These are phyloP conservation scores for Penicillium aurantiogriseum DNA, from an alignment of 2,329 filamentous ascomycete species.

Conservation along the genomic window DNA sequence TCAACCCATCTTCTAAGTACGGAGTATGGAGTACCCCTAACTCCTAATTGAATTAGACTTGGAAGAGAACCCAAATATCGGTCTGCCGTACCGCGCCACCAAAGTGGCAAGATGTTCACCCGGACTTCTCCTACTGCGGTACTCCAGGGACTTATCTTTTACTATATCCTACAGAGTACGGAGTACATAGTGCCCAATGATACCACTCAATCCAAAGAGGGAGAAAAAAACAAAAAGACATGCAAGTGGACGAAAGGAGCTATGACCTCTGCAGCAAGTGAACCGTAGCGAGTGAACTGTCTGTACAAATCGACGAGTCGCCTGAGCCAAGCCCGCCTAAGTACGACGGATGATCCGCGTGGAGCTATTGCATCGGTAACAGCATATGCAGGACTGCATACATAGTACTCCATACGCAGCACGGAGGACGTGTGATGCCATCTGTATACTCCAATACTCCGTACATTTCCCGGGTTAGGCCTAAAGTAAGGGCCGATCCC, in stretches of 20 bases:
- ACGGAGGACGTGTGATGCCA: not conserved
- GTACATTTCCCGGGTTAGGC: conserved; percentile 1
- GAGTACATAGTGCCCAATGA: not conserved
- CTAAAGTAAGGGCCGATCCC: conserved; percentile 7
- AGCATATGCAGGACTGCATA: not conserved
- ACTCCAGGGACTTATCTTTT: not conserved
- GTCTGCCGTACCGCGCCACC: conserved; percentile 2
- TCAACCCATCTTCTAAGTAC: not conserved
- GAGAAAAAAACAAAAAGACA: not conserved
- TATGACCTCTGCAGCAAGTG: conserved; percentile 5
- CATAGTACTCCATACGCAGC: not conserved
- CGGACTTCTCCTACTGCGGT: conserved; percentile 5
- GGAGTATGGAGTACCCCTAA: not conserved
- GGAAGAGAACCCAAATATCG: not conserved
- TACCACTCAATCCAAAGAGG: not conserved
- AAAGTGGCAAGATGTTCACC: conserved; percentile 9
- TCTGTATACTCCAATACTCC: not conserved
- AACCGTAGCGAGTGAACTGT: conserved; percentile 14
- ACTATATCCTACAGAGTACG: not conserved
- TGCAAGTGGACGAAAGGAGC: conserved; percentile 1
- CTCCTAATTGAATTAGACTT: not conserved
- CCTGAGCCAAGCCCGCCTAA: conserved; percentile 11
- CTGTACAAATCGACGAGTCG: conserved; percentile 17
- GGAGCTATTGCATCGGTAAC: conserved; percentile 11
- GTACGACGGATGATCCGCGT: conserved; percentile 16